Base-by-base conservation (phyloP, 257 asterid genomes). In the Ocimum tenuiflorum region DNA sequence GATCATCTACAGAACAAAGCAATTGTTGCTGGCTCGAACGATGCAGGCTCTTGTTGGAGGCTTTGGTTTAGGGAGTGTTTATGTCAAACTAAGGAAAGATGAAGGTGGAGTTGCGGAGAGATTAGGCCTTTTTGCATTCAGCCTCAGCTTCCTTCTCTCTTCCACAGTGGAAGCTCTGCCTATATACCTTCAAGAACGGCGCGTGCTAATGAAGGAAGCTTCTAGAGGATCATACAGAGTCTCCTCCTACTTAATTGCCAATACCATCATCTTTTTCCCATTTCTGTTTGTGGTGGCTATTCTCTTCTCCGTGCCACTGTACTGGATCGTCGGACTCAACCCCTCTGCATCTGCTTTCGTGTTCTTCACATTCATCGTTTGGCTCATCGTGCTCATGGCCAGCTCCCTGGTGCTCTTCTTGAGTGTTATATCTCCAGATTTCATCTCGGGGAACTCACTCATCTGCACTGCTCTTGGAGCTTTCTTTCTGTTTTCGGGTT, bases 141-240 rank as follows among this genome's bases (percentile, higher is more conserved):
- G 92, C 23, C 91, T 90, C 6, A 87, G 96, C 56, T 90, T 90
- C 64, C 95, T 90, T 42, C 97, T 90, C 15, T 90, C 97, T 7
- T 90, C 97, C 0, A 90, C 97, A 1, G 95, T 90, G 7, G 96
- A 90, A 84, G 96, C 96, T 47, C 86, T 90, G 43, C 96, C 95
- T 3, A 90, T 90, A 50, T 90, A 88, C 74, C 97, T 90, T 45
- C 95, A 90, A 73, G 96, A 90, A 73, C 70, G 91, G 3, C 82
- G 79, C 0, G 97, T 90, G 7, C 55, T 90, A 47, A 84, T 88
- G 95, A 90, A 81, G 55, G 95, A 87, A 77, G 88, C 95, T 9
- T 90, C 97, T 0, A 79, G 95, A 38, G 87, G 91, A 17, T 87
- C 97, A 0, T 90, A 90, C 60, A 79, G 75, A 69, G 77, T 81